Conservation (phyloP, 2,329 filamentous ascomycete species). For the Nannizzia gypsea region DNA sequence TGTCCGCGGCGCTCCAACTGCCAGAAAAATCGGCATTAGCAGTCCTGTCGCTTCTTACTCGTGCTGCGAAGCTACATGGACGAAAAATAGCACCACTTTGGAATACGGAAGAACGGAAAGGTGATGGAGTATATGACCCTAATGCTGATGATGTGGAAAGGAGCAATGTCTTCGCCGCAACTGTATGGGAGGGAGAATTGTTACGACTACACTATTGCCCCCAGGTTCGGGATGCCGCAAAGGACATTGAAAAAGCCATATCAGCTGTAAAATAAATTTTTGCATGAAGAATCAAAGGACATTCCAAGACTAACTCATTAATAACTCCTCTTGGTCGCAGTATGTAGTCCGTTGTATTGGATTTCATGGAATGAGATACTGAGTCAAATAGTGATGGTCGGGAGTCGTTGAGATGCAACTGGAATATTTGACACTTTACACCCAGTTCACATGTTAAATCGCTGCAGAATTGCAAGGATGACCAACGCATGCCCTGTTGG, state of each 20-base stretch:
- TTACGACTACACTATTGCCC: slow-evolving; percentile 77
- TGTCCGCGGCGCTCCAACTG: slow-evolving; percentile 68
- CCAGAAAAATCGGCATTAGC: slow-evolving; percentile 83
- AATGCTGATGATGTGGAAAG: slow-evolving; percentile 62
- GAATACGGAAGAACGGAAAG: slow-evolving; percentile 87
- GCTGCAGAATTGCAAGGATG: not conserved
- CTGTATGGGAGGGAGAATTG: slow-evolving; percentile 87
- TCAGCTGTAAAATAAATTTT: slow-evolving; percentile 18
- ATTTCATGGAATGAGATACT: no score
- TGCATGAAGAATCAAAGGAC: not conserved
- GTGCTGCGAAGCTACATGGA: slow-evolving; percentile 69
- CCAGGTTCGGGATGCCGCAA: slow-evolving; percentile 64
- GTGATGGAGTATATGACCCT: slow-evolving; percentile 76
- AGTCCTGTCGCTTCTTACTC: slow-evolving; percentile 62
- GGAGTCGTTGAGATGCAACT: no score
- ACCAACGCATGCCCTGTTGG: not conserved
- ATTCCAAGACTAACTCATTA: not conserved
- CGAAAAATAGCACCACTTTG: slow-evolving; percentile 76
- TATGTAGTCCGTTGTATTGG: not conserved
- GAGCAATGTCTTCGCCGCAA: slow-evolving; percentile 81
- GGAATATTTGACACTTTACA: not conserved
- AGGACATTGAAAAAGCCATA: slow-evolving; percentile 56
- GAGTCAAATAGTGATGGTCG: no score
- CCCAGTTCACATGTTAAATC: not conserved
- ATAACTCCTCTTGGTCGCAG: not conserved